Percentiles rank a stretch among this genome's conserved stretches.
Evolutionary conservation across 306 rosid species (phyloP).

Genomic region (Quercus parvula): DNA sequence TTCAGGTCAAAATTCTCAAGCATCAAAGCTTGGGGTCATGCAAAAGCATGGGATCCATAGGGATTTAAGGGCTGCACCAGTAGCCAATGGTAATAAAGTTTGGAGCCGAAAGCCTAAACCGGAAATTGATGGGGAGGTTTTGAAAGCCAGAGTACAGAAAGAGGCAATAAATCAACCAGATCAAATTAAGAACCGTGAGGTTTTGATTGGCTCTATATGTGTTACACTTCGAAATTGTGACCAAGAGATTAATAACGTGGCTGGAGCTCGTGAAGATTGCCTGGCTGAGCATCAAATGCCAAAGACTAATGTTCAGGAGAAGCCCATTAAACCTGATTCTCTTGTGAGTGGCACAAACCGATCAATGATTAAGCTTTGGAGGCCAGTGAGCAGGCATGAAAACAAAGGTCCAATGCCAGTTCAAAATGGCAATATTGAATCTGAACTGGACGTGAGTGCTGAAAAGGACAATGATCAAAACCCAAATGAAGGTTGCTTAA

Average conservation of each 20-base stretch:
- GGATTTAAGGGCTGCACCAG: slow-evolving; percentile 37
- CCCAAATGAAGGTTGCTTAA: slow-evolving; percentile 31
- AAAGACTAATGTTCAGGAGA: slow-evolving; percentile 37
- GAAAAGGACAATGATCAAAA: slow-evolving; percentile 29
- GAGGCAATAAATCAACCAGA: slow-evolving; percentile 33
- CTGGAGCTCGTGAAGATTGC: slow-evolving; percentile 34
- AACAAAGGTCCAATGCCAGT: slow-evolving; percentile 31
- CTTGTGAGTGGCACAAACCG: slow-evolving; percentile 34
- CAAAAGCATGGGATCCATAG: slow-evolving; percentile 43
- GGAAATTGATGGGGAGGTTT: slow-evolving; percentile 39
- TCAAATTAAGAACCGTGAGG: slow-evolving; percentile 45
- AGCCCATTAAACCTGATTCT: slow-evolving; percentile 41
- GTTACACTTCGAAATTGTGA: slow-evolving; percentile 50
- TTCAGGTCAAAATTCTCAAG: slow-evolving; percentile 43
- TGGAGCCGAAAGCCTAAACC: slow-evolving; percentile 65
- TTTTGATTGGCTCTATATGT: slow-evolving; percentile 79
- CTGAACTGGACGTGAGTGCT: slow-evolving; percentile 29
- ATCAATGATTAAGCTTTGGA: slow-evolving; percentile 46
- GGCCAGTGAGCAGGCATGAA: slow-evolving; percentile 51
- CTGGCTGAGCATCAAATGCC: slow-evolving; percentile 34
- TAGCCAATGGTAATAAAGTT: slow-evolving; percentile 35
- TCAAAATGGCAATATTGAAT: slow-evolving; percentile 38
- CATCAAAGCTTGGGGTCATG: slow-evolving; percentile 35
- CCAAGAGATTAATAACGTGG: slow-evolving; percentile 32
- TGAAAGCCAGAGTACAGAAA: slow-evolving; percentile 31